Conservation (phyloP, 768 basidiomycete species). For the Tephrocybe rancida region DNA sequence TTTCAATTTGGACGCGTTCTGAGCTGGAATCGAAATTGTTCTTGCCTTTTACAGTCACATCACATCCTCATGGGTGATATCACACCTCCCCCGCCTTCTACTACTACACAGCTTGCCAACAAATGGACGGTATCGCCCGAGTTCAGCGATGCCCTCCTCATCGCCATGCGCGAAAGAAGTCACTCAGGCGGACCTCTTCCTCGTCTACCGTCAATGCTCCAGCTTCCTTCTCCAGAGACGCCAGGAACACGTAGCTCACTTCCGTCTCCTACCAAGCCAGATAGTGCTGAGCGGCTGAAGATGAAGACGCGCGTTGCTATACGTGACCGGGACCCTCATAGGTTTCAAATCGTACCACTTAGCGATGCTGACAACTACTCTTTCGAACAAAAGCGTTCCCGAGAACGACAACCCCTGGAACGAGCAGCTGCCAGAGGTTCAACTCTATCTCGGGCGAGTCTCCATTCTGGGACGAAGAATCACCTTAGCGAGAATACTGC, state of each 20-base stretch:
- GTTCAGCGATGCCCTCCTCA: constrained; percentile 17
- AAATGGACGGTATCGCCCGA: constrained; percentile 22
- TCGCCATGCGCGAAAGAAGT: constrained; percentile 18
- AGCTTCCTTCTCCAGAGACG: constrained; percentile 13
- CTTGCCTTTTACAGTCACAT: neutral
- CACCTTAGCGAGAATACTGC: constrained; percentile 9
- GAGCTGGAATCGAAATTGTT: neutral
- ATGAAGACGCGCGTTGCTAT: constrained; percentile 50
- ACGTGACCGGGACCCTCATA: constrained; percentile 43
- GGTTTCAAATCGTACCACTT: constrained; percentile 45
- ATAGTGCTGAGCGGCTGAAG: constrained; percentile 27
- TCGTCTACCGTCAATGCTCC: constrained; percentile 18
- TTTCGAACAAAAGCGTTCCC: neutral
- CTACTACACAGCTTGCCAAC: constrained; percentile 3
- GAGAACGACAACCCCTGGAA: neutral
- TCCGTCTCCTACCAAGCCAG: constrained; percentile 15
- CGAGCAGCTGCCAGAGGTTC: neutral
- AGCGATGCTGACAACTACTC: constrained; percentile 27
- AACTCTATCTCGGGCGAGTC: neutral
- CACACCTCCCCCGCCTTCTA: neutral
- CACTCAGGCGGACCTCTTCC: constrained; percentile 16
- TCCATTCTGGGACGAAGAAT: constrained; percentile 6
- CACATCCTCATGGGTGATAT: constrained; percentile 2
- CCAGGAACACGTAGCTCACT: constrained; percentile 14
- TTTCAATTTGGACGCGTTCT: no score